Percentiles rank a stretch among this genome's conserved stretches.
These are phyloP conservation scores for Theileria annulata DNA, from an alignment of 169 alveolate genomes.

Conservation along the genomic window DNA sequence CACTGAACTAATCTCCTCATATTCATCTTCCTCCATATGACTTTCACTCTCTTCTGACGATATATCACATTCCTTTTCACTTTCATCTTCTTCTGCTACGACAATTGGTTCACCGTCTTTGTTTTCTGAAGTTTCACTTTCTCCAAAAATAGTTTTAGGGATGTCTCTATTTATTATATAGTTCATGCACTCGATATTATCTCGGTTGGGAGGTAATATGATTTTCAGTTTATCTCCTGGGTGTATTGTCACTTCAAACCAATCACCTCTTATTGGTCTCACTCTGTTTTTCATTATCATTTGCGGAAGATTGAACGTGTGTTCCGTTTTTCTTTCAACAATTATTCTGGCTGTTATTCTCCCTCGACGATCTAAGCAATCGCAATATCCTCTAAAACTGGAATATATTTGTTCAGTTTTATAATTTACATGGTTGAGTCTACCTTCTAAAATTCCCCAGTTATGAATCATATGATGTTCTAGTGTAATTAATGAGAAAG, in stretches of 20 bases:
- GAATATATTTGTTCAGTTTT: not conserved
- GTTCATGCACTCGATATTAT: not conserved
- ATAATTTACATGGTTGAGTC: not conserved
- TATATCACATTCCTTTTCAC: not conserved
- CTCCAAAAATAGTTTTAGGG: not conserved
- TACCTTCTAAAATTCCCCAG: not conserved
- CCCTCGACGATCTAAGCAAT: constrained; percentile 9
- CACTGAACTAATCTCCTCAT: not conserved
- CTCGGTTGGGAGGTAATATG: constrained; percentile 14
- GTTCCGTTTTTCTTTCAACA: not conserved
- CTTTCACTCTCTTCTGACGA: not conserved
- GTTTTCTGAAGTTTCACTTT: not conserved
- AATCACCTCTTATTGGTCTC: constrained; percentile 25
- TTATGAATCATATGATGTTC: not conserved
- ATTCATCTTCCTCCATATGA: not conserved
- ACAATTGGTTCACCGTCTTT: not conserved
- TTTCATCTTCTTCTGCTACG: not conserved
- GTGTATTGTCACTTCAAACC: constrained; percentile 33
- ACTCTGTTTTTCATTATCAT: constrained; percentile 10
- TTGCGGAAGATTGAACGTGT: constrained; percentile 17
- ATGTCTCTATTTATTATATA: not conserved
- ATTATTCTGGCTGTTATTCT: constrained; percentile 2
- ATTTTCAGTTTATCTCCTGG: constrained; percentile 36
- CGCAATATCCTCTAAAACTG: constrained; percentile 29
- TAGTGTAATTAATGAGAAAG: not conserved